phyloP scores from a whole-genome alignment of 805 yeast genomes.

The Cyberlindnera japonica region DNA sequence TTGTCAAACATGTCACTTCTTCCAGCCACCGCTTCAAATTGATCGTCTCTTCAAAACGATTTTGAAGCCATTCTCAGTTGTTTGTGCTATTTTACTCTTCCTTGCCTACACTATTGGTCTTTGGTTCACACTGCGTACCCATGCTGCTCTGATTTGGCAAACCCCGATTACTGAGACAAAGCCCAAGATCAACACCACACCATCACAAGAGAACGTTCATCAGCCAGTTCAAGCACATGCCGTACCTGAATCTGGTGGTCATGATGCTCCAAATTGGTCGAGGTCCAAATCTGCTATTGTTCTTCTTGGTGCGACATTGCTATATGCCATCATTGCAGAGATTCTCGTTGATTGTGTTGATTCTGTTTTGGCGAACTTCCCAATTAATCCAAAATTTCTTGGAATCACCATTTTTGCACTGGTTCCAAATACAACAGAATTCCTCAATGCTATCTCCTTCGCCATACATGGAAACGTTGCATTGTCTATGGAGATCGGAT shows the following conservation, averaged over 20 bases:
- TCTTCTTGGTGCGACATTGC: slow-evolving; percentile 74
- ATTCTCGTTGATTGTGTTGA: slow-evolving; percentile 91
- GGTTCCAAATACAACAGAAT: slow-evolving; percentile 96
- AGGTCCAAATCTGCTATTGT: slow-evolving; percentile 78
- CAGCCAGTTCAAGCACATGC: slow-evolving; percentile 4
- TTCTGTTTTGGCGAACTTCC: slow-evolving; percentile 68
- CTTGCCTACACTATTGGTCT: slow-evolving; percentile 84
- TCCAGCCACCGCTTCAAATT: slow-evolving; percentile 69
- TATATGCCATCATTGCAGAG: slow-evolving; percentile 93
- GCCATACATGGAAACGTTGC: slow-evolving; percentile 97
- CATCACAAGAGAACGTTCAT: slow-evolving; percentile 16
- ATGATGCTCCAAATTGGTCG: slow-evolving; percentile 98
- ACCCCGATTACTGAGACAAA: slow-evolving; percentile 42
- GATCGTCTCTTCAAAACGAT: slow-evolving; percentile 62
- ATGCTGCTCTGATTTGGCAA: slow-evolving; percentile 95
- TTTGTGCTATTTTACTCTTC: slow-evolving; percentile 78
- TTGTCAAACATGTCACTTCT: slow-evolving; percentile 71
- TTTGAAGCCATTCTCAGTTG: slow-evolving; percentile 76
- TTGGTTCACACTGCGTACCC: slow-evolving; percentile 90
- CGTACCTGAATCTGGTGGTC: slow-evolving; percentile 48
- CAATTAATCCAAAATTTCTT: slow-evolving; percentile 85
- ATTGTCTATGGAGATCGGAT: slow-evolving; percentile 94
- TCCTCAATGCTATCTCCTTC: slow-evolving; percentile 93
- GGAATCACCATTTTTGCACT: slow-evolving; percentile 94
- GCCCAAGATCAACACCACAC: slow-evolving; percentile 16